Evolutionary conservation across 176 grass and related monocot species (phyloP), one percentile per base, ranked within the genome.

Genomic region (Oryza coarctata): DNA sequence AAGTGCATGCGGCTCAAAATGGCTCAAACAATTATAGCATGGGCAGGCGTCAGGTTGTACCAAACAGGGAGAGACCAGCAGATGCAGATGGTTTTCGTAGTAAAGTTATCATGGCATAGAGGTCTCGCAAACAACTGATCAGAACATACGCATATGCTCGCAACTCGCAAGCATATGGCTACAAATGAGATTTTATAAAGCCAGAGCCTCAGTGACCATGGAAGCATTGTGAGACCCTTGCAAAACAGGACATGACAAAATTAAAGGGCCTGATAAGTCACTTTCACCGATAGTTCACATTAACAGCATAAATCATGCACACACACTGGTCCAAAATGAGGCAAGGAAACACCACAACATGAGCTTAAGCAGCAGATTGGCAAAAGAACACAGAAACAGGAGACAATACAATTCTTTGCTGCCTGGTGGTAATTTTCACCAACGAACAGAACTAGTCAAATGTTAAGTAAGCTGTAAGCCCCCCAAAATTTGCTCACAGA

Each of bases 391-490:
- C 32, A 25, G 3, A 23, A 2, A 40, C 12, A 27, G 11, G 18
- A 9, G 81, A 34, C 6, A 57, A 45, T 10, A 39, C 72, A 82
- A 52, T 85, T 85, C 44, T 85, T 77, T 71, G 76, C 33, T 65
- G 11, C 65, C n/a, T 60, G 65, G 65, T 36, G 65, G 15, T 7
- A 9, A 70, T 44, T 86, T 82, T 72, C 78, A 86, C 73, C 65
- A 1, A 58, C 15, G 20, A 86, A 20, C 67, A 36, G 3, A 79
- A 71, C 29, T 33, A 47, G 62, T 32, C 55, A 28, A 83, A 78
- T 62, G 36, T 30, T 9, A 61, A 23, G 28, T 77, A 55, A 14
- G 73, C 60, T 52, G 73, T 34, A 39, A 30, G 66, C 60, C 20
- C 60, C 20, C 66, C 58, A 36, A 77, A 27, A 28, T 55, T 73